Evolutionary conservation across 2,329 filamentous ascomycete genomes (phyloP).

Genomic region (Pseudocercospora macadamiae): DNA sequence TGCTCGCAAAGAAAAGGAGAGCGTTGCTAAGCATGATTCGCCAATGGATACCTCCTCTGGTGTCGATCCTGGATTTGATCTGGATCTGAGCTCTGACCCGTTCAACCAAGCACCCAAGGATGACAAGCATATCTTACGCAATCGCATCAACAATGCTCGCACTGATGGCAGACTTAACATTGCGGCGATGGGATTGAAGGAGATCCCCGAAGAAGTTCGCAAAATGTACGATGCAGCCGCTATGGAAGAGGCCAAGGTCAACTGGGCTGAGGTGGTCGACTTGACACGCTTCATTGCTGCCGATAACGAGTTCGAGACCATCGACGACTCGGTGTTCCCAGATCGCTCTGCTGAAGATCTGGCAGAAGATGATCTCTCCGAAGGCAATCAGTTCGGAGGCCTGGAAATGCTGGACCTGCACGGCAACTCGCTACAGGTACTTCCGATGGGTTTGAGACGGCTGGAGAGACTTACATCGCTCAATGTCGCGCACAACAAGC

Average conservation of each 20-base stretch:
- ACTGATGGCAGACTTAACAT: slow-evolving; percentile 85
- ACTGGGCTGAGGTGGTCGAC: slow-evolving; percentile 92
- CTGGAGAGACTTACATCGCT: slow-evolving; percentile 75
- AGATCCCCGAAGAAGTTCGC: slow-evolving; percentile 80
- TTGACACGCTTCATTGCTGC: slow-evolving; percentile 81
- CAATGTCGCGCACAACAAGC: slow-evolving; percentile 77
- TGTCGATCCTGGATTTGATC: slow-evolving; percentile 52
- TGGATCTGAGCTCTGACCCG: slow-evolving; percentile 65
- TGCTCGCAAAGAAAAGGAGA: slow-evolving; percentile 45
- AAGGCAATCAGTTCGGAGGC: slow-evolving; percentile 77
- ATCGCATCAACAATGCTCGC: slow-evolving; percentile 72
- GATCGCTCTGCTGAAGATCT: slow-evolving; percentile 61
- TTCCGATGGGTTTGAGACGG: slow-evolving; percentile 76
- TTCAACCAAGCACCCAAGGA: slow-evolving; percentile 69
- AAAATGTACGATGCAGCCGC: slow-evolving; percentile 85
- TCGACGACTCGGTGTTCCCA: slow-evolving; percentile 78
- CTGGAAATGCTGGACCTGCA: slow-evolving; percentile 83
- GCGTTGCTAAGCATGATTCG: slow-evolving; percentile 27
- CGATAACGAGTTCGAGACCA: slow-evolving; percentile 79
- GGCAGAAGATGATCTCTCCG: slow-evolving; percentile 66
- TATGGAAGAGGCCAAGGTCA: slow-evolving; percentile 63
- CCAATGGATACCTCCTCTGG: slow-evolving; percentile 17
- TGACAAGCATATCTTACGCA: slow-evolving; percentile 69
- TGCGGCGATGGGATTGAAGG: slow-evolving; percentile 75
- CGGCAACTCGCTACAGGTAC: slow-evolving; percentile 72